A percentile compares a stretch with the other conserved stretches of the same genome.
phyloP scores from a whole-genome alignment of 2,329 filamentous ascomycete species.

The Apiospora aurea region DNA sequence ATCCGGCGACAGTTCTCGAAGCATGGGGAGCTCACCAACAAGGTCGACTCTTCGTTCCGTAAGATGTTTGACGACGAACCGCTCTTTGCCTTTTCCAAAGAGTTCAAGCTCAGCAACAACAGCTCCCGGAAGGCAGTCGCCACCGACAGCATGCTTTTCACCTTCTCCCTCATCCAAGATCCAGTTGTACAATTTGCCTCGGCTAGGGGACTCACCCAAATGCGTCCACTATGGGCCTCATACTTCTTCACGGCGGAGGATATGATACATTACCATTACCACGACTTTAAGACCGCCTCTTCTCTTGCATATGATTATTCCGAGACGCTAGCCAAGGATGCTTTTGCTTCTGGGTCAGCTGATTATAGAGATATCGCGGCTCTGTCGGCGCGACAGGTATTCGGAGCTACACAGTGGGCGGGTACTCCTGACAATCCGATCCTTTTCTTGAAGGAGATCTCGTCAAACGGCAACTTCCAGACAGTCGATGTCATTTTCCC shows the following conservation, averaged over 20 bases:
- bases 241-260: constrained; percentile 70
- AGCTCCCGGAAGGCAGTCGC: constrained; percentile 36
- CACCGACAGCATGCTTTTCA: constrained; percentile 70
- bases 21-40: constrained; percentile 70
- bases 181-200: constrained; percentile 82
- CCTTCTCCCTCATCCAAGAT: constrained; percentile 78
- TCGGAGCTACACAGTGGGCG: constrained; percentile 80
- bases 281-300: constrained; percentile 71
- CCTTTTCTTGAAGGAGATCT: constrained; percentile 86
- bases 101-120: constrained; percentile 57
- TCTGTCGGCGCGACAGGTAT: constrained; percentile 78
- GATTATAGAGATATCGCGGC: constrained; percentile 81
- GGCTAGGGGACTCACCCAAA: constrained; percentile 75
- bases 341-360: constrained; percentile 74
- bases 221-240: constrained; percentile 81
- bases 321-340: constrained; percentile 72
- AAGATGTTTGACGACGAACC: constrained; percentile 79
- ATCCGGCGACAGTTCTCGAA: constrained; percentile 75
- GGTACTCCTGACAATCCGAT: constrained; percentile 75
- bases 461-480: constrained; percentile 83
- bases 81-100: constrained; percentile 79
- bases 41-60: constrained; percentile 71
- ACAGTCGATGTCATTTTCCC: constrained; percentile 91
- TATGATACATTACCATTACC: constrained; percentile 78
- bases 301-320: constrained; percentile 77